Evolutionary conservation across 805 yeast genomes (phyloP).

Genomic region (Grigorovia yakushimaensis): DNA sequence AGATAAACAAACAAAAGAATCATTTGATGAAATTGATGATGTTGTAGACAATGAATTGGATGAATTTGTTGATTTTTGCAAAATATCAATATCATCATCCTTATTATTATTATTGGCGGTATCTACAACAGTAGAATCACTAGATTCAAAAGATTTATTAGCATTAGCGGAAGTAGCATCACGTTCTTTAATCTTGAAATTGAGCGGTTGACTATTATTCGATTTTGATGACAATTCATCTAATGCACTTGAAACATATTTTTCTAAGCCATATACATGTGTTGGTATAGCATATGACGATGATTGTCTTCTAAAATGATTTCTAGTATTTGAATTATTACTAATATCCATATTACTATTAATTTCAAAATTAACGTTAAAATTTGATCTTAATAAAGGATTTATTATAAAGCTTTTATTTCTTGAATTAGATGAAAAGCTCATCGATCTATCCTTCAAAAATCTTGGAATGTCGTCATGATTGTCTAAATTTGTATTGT

Average conservation of each 20-base stretch:
- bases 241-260: constrained; percentile 19
- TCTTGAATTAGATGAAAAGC: neutral
- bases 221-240: constrained; percentile 14
- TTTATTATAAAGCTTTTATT: neutral
- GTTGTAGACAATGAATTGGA: neutral
- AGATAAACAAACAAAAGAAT: neutral
- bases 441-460: neutral
- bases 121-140: constrained; percentile 9
- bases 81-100: constrained; percentile 4
- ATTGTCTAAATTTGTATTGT: neutral
- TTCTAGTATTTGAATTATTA: neutral
- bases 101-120: constrained; percentile 5
- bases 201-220: neutral
- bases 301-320: constrained; percentile 3
- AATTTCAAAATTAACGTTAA: neutral
- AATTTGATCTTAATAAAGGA: constrained; percentile 1
- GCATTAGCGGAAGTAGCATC: neutral
- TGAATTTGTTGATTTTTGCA: neutral
- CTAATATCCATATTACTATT: neutral
- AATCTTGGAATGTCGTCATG: neutral
- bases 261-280: constrained; percentile 23
- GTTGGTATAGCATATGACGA: constrained; percentile 19
- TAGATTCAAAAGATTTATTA: neutral
- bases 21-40: neutral
- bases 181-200: neutral